A percentile compares a stretch with the other conserved stretches of the same genome.
These are phyloP conservation scores for Aspergillus sp. DNA, from an alignment of 2,329 filamentous ascomycete species.

Conservation along the genomic window DNA sequence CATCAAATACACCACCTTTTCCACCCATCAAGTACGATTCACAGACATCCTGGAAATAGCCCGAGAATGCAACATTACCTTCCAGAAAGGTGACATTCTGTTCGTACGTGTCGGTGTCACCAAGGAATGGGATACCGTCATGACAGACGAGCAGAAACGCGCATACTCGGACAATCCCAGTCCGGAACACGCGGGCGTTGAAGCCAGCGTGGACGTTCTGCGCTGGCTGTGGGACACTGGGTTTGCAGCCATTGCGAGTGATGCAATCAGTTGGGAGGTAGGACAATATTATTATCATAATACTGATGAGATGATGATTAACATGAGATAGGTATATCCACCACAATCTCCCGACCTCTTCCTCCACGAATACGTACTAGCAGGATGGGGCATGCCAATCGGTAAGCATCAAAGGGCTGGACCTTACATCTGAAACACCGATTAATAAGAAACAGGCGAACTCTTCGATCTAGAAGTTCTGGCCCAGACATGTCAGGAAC, in stretches of 20 bases:
- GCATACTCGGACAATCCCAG: constrained; percentile 31
- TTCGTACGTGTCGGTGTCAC: constrained; percentile 43
- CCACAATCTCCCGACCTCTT: constrained; percentile 33
- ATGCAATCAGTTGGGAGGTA: constrained; percentile 53
- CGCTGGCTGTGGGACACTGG: constrained; percentile 56
- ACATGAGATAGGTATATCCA: constrained; percentile 36
- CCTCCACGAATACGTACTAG: constrained; percentile 46
- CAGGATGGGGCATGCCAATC: constrained; percentile 49
- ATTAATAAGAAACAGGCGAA: constrained; percentile 27
- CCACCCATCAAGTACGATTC: constrained; percentile 36
- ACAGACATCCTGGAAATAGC: constrained; percentile 35
- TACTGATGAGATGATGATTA: constrained; percentile 1
- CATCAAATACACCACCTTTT: constrained; percentile 38
- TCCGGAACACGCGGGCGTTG: constrained; percentile 45
- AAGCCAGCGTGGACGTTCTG: constrained; percentile 46
- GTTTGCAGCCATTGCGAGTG: constrained; percentile 56
- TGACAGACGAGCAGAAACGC: constrained; percentile 27
- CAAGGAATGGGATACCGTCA: constrained; percentile 37
- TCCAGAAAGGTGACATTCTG: constrained; percentile 50
- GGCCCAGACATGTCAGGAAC: constrained; percentile 29
- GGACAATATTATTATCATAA: constrained; percentile 9
- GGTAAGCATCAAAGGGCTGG: constrained; percentile 23
- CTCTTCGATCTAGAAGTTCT: constrained; percentile 44
- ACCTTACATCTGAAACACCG: background rate
- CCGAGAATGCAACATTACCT: constrained; percentile 38